These are phyloP conservation scores for Hanseniaspora opuntiae DNA, from an alignment of 805 yeast genomes.

Conservation along the genomic window DNA sequence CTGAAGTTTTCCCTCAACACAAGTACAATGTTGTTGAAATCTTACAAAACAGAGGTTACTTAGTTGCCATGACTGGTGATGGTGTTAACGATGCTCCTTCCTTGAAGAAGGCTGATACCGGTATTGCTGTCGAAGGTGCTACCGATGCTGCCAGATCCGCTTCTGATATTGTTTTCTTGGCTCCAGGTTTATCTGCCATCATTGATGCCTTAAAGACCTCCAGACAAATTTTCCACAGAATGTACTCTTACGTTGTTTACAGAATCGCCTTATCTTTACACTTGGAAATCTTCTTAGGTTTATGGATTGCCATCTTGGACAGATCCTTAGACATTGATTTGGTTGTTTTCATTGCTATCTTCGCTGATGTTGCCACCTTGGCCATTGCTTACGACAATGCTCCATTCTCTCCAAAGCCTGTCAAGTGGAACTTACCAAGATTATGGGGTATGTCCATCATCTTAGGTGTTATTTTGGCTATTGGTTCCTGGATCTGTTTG, in stretches of 20 bases:
- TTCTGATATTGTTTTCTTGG: conserved; percentile 89
- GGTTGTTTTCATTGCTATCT: conserved; percentile 91
- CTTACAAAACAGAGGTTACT: conserved; percentile 88
- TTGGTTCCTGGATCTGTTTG: conserved; percentile 89
- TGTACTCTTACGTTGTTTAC: conserved; percentile 96
- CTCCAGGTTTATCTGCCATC: conserved; percentile 90
- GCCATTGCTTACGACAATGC: conserved; percentile 97
- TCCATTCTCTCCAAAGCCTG: conserved; percentile 85
- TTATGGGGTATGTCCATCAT: conserved; percentile 92
- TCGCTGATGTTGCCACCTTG: conserved; percentile 93
- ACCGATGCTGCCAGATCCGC: conserved; percentile 96
- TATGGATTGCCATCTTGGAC: conserved; percentile 92
- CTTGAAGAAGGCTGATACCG: conserved; percentile 87
- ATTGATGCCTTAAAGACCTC: conserved; percentile 91
- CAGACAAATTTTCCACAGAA: conserved; percentile 96
- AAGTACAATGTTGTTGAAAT: conserved; percentile 92
- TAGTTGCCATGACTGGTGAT: conserved; percentile 98
- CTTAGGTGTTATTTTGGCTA: conserved; percentile 73
- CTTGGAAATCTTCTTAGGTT: conserved; percentile 86
- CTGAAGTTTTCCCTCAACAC: conserved; percentile 97
- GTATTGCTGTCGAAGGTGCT: conserved; percentile 98
- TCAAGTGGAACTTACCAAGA: conserved; percentile 93
- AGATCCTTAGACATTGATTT: conserved; percentile 74
- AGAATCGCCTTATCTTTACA: conserved; percentile 92
- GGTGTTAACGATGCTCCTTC: conserved; percentile 98